These are phyloP conservation scores for Pestalotiopsis sp. DNA, from an alignment of 2,329 filamentous ascomycete genomes.

Conservation along the genomic window DNA sequence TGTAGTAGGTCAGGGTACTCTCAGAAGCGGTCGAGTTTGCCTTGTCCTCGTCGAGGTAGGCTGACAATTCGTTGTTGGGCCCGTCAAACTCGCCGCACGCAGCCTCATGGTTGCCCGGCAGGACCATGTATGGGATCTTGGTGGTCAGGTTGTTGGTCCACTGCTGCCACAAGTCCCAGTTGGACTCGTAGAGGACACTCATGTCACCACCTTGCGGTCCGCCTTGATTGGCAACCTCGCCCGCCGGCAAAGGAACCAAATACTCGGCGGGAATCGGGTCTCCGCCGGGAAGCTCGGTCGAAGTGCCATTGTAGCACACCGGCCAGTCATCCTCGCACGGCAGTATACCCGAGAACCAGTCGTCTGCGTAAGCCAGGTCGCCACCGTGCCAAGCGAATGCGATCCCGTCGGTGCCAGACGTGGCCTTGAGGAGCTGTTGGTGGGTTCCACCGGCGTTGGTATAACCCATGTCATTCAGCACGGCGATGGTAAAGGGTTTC, in stretches of 20 bases:
- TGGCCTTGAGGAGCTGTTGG: conserved; percentile 1
- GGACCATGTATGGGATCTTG: conserved; percentile 59
- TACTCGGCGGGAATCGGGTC: conserved; percentile 29
- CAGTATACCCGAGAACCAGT: conserved; percentile 50
- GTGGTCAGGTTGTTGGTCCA: conserved; percentile 56
- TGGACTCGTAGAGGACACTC: conserved; percentile 54
- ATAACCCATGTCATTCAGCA: conserved; percentile 9
- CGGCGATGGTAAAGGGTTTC: conserved; percentile 1
- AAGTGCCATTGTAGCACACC: conserved; percentile 10
- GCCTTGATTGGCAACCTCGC: conserved; percentile 40
- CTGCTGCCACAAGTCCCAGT: conserved; percentile 59
- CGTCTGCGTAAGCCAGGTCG: conserved; percentile 62
- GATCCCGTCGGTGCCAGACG: neutral
- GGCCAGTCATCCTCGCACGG: conserved; percentile 10
- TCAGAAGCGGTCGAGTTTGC: conserved; percentile 45
- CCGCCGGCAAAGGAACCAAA: conserved; percentile 48
- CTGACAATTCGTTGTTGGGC: conserved; percentile 33
- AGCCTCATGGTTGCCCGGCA: conserved; percentile 65
- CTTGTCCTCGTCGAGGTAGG: conserved; percentile 10
- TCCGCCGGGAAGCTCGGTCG: neutral
- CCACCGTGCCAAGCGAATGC: conserved; percentile 47
- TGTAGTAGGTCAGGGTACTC: conserved; percentile 44
- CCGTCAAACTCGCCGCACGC: conserved; percentile 52
- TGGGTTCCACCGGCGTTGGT: conserved; percentile 9
- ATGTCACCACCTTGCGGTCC: conserved; percentile 10